Evolutionary conservation across 176 grass and related monocot species (phyloP), one percentile per base, ranked within the genome.

Genomic region (Musa beccarii): DNA sequence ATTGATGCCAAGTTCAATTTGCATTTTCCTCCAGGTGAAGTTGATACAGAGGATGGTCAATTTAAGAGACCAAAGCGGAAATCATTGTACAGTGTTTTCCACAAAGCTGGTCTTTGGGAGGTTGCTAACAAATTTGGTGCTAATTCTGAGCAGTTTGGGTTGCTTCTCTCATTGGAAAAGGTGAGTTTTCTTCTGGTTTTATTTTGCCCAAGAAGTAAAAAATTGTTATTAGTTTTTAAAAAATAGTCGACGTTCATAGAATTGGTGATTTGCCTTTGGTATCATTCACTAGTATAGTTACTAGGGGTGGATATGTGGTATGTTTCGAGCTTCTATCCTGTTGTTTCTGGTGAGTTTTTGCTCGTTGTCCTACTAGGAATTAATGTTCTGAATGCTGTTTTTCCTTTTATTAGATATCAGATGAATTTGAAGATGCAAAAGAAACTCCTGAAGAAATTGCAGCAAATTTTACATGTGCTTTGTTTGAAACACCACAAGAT

Each of bases 81-180:
- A 84, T 94, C 90, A 5, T 66, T 87, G n/a, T 99, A 99, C 72
- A 92, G 79, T 76, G 84, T 89, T 64, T 99, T 84, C 84, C 83
- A 94, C 74, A 94, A 99, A 79, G 88, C 96, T 76, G 96, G 96
- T 49, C 83, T 99, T 43, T 99, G 96, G 96, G 89, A 95, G 85
- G 96, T 99, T 75, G 74, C 88, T n/a, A 89, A 82, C 49, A 88
- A 99, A 80, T 99, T 99, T 84, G 91, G 95, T 61, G 84, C 85
- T 51, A 99, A 89, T 77, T 86, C 91, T 71, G 96, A 99, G 73
- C 91, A 92, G 77, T 85, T 99, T 76, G 88, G 91, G 11, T 86
- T 91, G 76, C 88, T 89, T 92, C 79, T 94, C 15, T 89, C 96
- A 72, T 84, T 92, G 25, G 84, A 81, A 3, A 94, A 79, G 75